Base-by-base conservation (phyloP, 2,329 filamentous ascomycete species). In the Polytolypa hystricis region DNA sequence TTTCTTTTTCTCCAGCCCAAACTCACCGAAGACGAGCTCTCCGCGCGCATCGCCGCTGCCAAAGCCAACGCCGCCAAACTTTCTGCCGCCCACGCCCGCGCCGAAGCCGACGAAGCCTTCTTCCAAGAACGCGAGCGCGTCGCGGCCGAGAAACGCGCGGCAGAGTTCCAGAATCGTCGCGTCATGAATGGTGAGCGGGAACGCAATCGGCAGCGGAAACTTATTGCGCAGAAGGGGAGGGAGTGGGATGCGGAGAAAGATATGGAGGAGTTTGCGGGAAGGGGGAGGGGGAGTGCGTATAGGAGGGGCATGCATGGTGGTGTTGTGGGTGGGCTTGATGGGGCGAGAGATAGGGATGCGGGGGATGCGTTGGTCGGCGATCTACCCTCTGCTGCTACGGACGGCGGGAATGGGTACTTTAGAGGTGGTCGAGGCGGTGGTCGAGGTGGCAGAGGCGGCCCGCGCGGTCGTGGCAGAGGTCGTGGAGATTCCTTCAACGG, bases 61-160 rank as follows among this genome's bases (percentile, higher is more conserved):
- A 69, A 69, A 43, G 66, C 77, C 45, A 72, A 77, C 39, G 79
- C 78, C 36, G 71, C 70, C 4, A 66, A 71, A 33, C 65, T 74
- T 10, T 66, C 68, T 6, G 74, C 72, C 6, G 73, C 74, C 0
- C 75, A 81, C 50, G 72, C 71, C 1, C 68, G 75, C 17, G 75
- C 76, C n/a, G 73, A 81, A 59, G 75, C 74, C n/a, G 78, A 82
- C 45, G 69, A 72, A 37, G 75, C 74, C 3, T 71, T 69, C 0
- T 81, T 79, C 51, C 67, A 75, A 28, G 68, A 76, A 39, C 67
- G 76, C n/a, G 77, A 81, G 50, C 70, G 71, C 21, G 58, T 73
- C 7, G 70, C 73, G 0, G 67, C 68, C 15, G 64, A 69, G 45
- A 68, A 73, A 38, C 61, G 70, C 38, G 66, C 67, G 35, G 69